Evolutionary conservation across 1,139 yeast genomes (phyloP), one percentile per base, ranked within the genome.

Genomic region (Kodamaea alishanica): DNA sequence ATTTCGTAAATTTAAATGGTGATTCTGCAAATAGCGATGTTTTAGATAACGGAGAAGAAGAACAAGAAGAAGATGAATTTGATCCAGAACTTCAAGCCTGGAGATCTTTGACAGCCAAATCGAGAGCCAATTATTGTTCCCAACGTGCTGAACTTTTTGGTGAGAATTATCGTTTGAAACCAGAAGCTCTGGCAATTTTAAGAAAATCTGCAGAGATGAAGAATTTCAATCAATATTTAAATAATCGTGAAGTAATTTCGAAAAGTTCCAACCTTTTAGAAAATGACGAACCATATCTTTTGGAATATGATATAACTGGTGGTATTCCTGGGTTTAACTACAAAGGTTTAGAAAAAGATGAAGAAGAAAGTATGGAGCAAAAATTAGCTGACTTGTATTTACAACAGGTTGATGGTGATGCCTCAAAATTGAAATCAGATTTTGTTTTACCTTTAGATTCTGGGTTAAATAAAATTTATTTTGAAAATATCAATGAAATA

Each of bases 221-320:
- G 26, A 73, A 75, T 45, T 77, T 77, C 50, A 66, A 63, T 44
- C 70, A 67, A 42, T 77, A 75, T 46, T 58, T 77, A 33, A 66
- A 70, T 25, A 75, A 67, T 42, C 61, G 59, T 27, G 67, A 64
- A 45, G 70, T 67, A 11, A 63, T 70, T 8, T 61, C 72, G 0
- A 68, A 69, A 40, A 61, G 67, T 20, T 63, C 67, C 35, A 75
- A 71, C 43, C 60, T 76, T 31, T 72, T 79, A 35, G 81, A 75
- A 34, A 79, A 72, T 46, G 82, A 79, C 48, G 85, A 81, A 47
- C 82, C 83, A 3, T 84, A 84, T 49, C 62, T 89, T 36, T 68
- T 86, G 31, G 97, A 92, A 56, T 92, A 90, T 58, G 96, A 90
- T 50, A 77, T 85, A 2, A 69, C 79, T 2, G 89, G 95, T 29